Conservation (phyloP, 352 stramenopile species). For the Pythium grandisporangium region DNA sequence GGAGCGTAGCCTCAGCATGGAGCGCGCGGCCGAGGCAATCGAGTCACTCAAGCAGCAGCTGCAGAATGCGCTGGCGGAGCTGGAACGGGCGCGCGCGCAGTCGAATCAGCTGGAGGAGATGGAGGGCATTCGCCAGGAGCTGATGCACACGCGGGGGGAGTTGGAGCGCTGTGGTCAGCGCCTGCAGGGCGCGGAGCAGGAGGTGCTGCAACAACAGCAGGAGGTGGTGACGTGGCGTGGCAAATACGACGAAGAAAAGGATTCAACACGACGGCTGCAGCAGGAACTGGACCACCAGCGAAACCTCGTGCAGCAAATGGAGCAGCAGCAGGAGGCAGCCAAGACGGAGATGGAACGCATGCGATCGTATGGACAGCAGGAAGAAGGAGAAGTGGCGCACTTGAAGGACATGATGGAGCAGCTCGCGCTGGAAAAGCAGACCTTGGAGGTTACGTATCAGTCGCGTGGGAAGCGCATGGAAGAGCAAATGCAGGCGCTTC, state of each 20-base stretch:
- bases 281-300: conserved; percentile 21
- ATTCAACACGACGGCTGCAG: conserved; percentile 14
- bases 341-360: conserved; percentile 33
- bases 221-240: conserved; percentile 11
- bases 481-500: conserved; percentile 44
- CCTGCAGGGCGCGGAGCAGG: conserved; percentile 23
- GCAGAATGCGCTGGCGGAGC: conserved; percentile 7
- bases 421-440: conserved; percentile 33
- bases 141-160: conserved; percentile 20
- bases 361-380: conserved; percentile 24
- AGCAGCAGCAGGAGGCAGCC: conserved; percentile 25
- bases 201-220: conserved; percentile 23
- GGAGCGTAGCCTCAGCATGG: conserved; percentile 10
- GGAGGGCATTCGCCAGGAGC: conserved; percentile 23
- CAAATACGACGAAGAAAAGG: conserved; percentile 27
- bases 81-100: conserved; percentile 13
- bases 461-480: conserved; percentile 47
- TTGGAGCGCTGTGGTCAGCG: conserved; percentile 19
- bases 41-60: conserved; percentile 36
- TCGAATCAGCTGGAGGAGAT: conserved; percentile 18
- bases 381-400: conserved; percentile 31
- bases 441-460: conserved; percentile 28
- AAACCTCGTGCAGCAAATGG: conserved; percentile 16
- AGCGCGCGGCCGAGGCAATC: conserved; percentile 47
- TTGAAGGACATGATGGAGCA: conserved; percentile 26